These are phyloP conservation scores for Fusarium sulawesiense DNA, from an alignment of 2,329 filamentous ascomycete species.

Conservation along the genomic window DNA sequence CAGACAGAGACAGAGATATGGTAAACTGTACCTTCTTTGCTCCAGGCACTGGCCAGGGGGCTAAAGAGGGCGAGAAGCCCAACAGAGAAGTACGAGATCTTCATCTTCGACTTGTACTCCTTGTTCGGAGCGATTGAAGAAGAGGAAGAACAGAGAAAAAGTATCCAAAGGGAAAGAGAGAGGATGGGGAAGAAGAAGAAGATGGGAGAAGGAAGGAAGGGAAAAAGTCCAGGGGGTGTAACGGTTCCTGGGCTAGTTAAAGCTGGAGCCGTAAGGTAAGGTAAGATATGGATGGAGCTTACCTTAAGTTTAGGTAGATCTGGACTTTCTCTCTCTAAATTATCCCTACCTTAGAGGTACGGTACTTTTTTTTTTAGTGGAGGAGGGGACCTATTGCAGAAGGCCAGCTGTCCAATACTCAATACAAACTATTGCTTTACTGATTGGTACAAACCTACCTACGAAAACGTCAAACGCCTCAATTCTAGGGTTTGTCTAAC, in stretches of 20 bases:
- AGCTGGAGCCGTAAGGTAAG: conserved; percentile 8
- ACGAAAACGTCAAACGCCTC: conserved; percentile 29
- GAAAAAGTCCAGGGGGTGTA: conserved; percentile 17
- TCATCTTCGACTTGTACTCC: conserved; percentile 68
- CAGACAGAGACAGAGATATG: background rate
- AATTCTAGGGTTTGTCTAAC: conserved; percentile 1
- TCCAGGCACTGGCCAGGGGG: conserved; percentile 79
- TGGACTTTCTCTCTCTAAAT: conserved; percentile 4
- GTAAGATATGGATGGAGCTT: background rate
- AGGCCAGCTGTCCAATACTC: conserved; percentile 41
- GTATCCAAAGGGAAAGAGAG: background rate
- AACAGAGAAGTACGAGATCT: conserved; percentile 72
- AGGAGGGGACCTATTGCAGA: conserved; percentile 29
- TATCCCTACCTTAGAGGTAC: conserved; percentile 19
- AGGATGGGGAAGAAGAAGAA: conserved; percentile 3
- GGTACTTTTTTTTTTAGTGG: conserved; percentile 29
- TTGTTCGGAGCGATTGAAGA: conserved; percentile 3
- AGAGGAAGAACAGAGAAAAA: conserved; percentile 8
- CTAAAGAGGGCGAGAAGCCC: conserved; percentile 76
- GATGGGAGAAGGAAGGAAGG: background rate
- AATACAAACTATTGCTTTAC: conserved; percentile 3
- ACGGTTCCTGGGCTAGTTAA: conserved; percentile 30
- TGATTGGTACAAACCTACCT: conserved; percentile 25
- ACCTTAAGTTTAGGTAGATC: conserved; percentile 15
- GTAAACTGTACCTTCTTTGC: conserved; percentile 77